Evolutionary conservation across 805 yeast species (phyloP).

Genomic region (Kodamaea kaohsiungensis): DNA sequence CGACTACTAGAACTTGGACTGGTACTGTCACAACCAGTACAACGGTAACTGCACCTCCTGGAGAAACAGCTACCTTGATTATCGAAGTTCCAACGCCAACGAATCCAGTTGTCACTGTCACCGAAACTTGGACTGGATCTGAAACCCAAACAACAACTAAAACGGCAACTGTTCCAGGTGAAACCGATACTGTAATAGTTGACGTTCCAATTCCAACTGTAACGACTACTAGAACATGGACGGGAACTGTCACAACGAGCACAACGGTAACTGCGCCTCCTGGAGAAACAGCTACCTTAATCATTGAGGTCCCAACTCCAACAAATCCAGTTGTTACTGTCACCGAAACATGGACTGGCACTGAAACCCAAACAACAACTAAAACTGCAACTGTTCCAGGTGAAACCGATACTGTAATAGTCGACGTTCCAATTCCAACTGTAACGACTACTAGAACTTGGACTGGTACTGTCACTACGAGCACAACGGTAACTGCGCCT

Average conservation of each 20-base stretch:
- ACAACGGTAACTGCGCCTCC: background rate
- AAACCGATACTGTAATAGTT: too few relatives aligned
- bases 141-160: too few relatives aligned
- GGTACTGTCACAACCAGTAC: conserved; percentile 5
- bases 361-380: too few relatives aligned
- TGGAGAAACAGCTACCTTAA: background rate
- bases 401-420: background rate
- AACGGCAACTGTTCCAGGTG: too few relatives aligned
- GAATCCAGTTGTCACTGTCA: too few relatives aligned
- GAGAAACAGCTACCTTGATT: conserved; percentile 6
- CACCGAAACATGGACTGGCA: too few relatives aligned
- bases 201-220: background rate
- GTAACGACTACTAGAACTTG: background rate
- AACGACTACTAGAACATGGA: background rate
- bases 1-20: background rate
- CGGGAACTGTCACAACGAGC: background rate
- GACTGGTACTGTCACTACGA: conserved; percentile 7
- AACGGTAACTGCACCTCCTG: conserved; percentile 10
- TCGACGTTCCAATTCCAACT: background rate
- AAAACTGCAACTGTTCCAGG: background rate
- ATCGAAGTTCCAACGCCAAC: background rate
- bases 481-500: conserved; percentile 10
- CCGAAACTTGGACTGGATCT: too few relatives aligned
- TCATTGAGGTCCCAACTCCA: background rate
- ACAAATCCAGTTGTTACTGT: too few relatives aligned